Conservation (phyloP, 441 rosid species). For the Euphorbia celastroides region DNA sequence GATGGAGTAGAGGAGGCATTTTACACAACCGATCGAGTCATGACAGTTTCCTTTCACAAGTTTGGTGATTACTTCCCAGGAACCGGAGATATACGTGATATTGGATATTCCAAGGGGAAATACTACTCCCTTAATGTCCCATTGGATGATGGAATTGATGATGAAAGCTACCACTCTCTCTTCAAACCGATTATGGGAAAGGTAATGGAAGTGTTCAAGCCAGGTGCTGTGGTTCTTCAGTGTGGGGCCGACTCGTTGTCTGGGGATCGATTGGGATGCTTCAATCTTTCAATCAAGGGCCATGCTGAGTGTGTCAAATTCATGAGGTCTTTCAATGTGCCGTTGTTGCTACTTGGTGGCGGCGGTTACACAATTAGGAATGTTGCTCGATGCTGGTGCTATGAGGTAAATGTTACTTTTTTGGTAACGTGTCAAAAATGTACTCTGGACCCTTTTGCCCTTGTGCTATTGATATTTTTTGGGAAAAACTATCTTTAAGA, state of each 20-base stretch:
- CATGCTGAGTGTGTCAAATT: slow-evolving; percentile 73
- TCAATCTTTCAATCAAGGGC: slow-evolving; percentile 76
- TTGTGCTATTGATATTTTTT: too few relatives aligned
- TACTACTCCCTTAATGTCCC: slow-evolving; percentile 80
- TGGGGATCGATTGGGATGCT: slow-evolving; percentile 75
- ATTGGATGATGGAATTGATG: slow-evolving; percentile 74
- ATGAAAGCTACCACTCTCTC: slow-evolving; percentile 69
- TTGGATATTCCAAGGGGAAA: slow-evolving; percentile 55
- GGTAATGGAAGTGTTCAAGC: slow-evolving; percentile 68
- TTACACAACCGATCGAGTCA: slow-evolving; percentile 71
- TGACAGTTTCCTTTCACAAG: slow-evolving; percentile 79
- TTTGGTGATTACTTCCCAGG: slow-evolving; percentile 82
- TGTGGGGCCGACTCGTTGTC: slow-evolving; percentile 80
- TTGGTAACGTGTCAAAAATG: neutral
- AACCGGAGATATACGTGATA: slow-evolving; percentile 65
- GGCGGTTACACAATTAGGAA: slow-evolving; percentile 78
- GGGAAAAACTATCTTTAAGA: too few relatives aligned
- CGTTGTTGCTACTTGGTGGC: slow-evolving; percentile 61
- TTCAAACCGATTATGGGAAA: slow-evolving; percentile 68
- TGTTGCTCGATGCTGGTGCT: slow-evolving; percentile 87
- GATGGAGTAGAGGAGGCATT: slow-evolving; percentile 82
- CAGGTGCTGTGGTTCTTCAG: slow-evolving; percentile 73
- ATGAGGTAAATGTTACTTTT: slow-evolving; percentile 39
- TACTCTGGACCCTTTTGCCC: neutral
- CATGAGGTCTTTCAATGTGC: slow-evolving; percentile 79